Evolutionary conservation across 2,329 filamentous ascomycete species (phyloP).

Genomic region (Orbilia javanica): DNA sequence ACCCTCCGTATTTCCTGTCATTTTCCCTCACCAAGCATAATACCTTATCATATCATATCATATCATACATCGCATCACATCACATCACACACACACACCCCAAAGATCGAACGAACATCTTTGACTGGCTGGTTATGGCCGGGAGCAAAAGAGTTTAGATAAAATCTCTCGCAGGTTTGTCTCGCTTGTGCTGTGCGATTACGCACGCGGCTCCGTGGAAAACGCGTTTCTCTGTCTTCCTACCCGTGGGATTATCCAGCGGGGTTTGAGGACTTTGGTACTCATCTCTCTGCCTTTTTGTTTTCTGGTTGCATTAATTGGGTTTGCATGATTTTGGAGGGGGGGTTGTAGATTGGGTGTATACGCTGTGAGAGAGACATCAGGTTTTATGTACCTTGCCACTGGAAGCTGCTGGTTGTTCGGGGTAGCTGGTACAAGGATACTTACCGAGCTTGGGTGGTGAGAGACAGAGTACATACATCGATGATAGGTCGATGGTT

Average conservation of each 20-base stretch:
- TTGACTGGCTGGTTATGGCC: background rate
- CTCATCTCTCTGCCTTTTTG: background rate
- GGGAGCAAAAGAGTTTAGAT: background rate
- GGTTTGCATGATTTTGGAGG: background rate
- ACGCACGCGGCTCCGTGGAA: constrained; percentile 52
- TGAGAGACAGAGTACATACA: too few species aligned
- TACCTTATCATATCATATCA: constrained; percentile 28
- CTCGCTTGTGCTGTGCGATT: constrained; percentile 37
- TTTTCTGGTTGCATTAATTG: background rate
- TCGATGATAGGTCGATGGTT: too few species aligned
- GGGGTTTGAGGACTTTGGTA: constrained; percentile 27
- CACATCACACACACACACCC: too few species aligned
- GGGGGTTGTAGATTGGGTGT: too few species aligned
- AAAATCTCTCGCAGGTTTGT: constrained; percentile 16
- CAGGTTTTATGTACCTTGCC: too few species aligned
- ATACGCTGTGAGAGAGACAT: too few species aligned
- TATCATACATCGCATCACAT: constrained; percentile 7
- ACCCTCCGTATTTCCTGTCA: constrained; percentile 1
- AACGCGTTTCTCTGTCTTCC: constrained; percentile 42
- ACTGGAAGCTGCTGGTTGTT: too few species aligned
- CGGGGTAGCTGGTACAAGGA: background rate
- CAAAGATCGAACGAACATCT: too few species aligned
- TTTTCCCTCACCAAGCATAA: constrained; percentile 2
- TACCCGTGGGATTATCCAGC: constrained; percentile 28
- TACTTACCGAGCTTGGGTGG: too few species aligned